Percentiles rank a stretch among this genome's conserved stretches.
Conservation (phyloP, 495 filamentous ascomycete species). For the Beverwykella pulmonaria region DNA sequence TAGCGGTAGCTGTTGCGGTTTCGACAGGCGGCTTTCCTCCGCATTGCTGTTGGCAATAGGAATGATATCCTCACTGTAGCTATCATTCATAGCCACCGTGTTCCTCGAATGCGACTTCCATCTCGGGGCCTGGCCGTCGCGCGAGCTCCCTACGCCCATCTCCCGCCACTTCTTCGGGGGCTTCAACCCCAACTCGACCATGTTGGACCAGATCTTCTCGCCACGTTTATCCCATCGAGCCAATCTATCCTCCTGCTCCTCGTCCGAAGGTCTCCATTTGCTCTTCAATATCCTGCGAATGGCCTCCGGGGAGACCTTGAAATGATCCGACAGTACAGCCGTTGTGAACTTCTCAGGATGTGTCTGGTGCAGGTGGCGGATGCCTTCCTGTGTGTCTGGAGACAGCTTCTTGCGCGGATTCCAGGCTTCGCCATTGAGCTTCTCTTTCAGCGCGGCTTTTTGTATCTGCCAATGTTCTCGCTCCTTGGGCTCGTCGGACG, state of each 20-base stretch:
- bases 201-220: slow-evolving; percentile 71
- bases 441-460: slow-evolving; percentile 66
- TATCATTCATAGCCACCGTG: slow-evolving; percentile 24
- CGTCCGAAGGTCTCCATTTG: slow-evolving; percentile 73
- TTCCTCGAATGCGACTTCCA: slow-evolving; percentile 38
- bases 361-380: slow-evolving; percentile 73
- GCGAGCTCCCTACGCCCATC: slow-evolving; percentile 61
- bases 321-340: slow-evolving; percentile 70
- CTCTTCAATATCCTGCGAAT: slow-evolving; percentile 83
- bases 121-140: slow-evolving; percentile 25
- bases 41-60: slow-evolving; percentile 21
- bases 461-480: slow-evolving; percentile 69
- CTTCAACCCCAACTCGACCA: slow-evolving; percentile 69
- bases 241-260: slow-evolving; percentile 63
- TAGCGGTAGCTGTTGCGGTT: neutral
- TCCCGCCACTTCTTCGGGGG: slow-evolving; percentile 68
- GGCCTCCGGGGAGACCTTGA: slow-evolving; percentile 81
- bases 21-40: neutral
- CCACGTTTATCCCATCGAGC: slow-evolving; percentile 79
- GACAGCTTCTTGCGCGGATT: slow-evolving; percentile 81
- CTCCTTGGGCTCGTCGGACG: slow-evolving; percentile 29
- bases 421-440: slow-evolving; percentile 77
- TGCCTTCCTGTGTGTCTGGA: slow-evolving; percentile 85
- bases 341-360: slow-evolving; percentile 78
- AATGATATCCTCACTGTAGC: slow-evolving; percentile 19